Evolutionary conservation across 1,284 basidiomycete genomes (phyloP).

Genomic region (Trichosporon faecale): DNA sequence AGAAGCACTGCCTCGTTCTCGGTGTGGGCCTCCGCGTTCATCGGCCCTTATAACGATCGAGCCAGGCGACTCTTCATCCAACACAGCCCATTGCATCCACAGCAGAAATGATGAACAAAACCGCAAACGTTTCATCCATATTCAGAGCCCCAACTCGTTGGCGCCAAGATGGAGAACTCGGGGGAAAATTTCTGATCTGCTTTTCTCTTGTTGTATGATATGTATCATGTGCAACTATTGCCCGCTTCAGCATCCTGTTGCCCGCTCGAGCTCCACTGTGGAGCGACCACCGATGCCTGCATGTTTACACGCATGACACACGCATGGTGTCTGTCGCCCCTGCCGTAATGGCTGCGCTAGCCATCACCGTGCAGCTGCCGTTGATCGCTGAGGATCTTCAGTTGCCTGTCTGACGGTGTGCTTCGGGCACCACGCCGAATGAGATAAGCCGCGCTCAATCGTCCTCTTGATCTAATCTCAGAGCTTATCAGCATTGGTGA

Average conservation of each 20-base stretch:
- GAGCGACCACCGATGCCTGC: no score
- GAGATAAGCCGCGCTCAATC: not conserved
- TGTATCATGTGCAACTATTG: not conserved
- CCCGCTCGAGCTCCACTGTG: not conserved
- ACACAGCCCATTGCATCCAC: not conserved
- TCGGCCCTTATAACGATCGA: not conserved
- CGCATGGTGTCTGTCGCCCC: no score
- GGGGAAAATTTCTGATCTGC: constrained; percentile 9
- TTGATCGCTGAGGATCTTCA: not conserved
- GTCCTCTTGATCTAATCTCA: not conserved
- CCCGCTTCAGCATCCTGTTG: not conserved
- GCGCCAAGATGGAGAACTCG: constrained; percentile 7
- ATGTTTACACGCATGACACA: no score
- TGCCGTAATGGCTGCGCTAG: not conserved
- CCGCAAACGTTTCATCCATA: constrained; percentile 12
- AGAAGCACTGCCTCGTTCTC: not conserved
- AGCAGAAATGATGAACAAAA: constrained; percentile 5
- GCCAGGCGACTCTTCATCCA: not conserved
- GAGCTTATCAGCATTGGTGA: not conserved
- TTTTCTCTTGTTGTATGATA: not conserved
- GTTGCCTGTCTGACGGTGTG: not conserved
- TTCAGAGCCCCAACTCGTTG: constrained; percentile 3
- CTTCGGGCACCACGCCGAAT: constrained; percentile 2
- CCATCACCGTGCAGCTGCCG: not conserved
- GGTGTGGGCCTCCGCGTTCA: not conserved